A percentile compares a stretch with the other conserved stretches of the same genome.
These are phyloP conservation scores for Tagetes erecta DNA, from an alignment of 129 eudicot species.

Conservation along the genomic window DNA sequence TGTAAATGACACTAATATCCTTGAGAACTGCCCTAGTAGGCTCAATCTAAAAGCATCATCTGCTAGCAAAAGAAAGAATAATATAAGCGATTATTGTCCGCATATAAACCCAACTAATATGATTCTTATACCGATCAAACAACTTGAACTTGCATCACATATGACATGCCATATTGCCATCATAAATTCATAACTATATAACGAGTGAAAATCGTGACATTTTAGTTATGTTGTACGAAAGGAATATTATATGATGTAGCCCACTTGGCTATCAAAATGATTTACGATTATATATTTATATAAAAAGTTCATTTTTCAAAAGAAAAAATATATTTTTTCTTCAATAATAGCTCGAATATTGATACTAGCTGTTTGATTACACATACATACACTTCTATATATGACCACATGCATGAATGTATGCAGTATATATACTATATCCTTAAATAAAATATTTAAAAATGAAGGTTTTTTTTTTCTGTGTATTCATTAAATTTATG, in stretches of 20 bases:
- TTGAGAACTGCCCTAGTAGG: too few species aligned
- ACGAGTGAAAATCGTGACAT: background rate
- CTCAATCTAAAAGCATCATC: too few species aligned
- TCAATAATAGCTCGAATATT: background rate
- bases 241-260: background rate
- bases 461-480: too few species aligned
- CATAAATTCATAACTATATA: background rate
- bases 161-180: background rate
- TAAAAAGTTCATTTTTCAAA: background rate
- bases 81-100: too few species aligned
- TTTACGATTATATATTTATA: background rate
- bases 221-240: background rate
- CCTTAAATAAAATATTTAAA: too few species aligned
- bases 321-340: background rate
- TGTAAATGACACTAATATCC: too few species aligned
- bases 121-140: too few species aligned
- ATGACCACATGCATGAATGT: conserved; percentile 4
- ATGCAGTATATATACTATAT: background rate
- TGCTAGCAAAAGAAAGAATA: too few species aligned
- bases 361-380: background rate
- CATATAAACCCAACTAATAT: too few species aligned
- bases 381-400: background rate
- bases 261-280: background rate
- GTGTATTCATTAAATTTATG: too few species aligned
- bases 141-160: background rate